phyloP scores from a whole-genome alignment of 345 rosid species.

The Gossypium anomalum region DNA sequence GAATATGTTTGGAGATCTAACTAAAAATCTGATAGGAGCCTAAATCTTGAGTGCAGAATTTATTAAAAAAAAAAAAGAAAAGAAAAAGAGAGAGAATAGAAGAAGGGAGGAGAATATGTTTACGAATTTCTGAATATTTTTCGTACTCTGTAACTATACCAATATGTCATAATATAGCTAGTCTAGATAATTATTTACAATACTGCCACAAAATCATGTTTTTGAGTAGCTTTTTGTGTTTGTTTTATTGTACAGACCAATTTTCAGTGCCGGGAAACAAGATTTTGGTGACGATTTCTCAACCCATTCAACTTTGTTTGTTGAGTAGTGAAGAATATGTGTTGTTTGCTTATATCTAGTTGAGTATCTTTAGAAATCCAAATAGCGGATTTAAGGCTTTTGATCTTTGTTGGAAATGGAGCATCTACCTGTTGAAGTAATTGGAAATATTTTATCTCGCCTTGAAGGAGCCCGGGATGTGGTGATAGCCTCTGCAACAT shows the following conservation, averaged over 20 bases:
- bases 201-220: not conserved
- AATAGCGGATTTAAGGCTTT: slow-evolving; percentile 5
- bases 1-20: slow-evolving; percentile 16
- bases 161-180: too few relatives aligned
- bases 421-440: slow-evolving; percentile 79
- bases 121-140: too few relatives aligned
- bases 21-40: too few relatives aligned
- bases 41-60: too few relatives aligned
- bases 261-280: not conserved
- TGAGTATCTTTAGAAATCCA: slow-evolving; percentile 5
- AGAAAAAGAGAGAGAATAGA: too few relatives aligned
- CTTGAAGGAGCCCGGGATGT: slow-evolving; percentile 80
- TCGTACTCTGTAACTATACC: too few relatives aligned
- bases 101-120: too few relatives aligned
- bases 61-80: too few relatives aligned
- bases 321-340: slow-evolving; percentile 12
- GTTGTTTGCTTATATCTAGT: not conserved
- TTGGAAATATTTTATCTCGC: slow-evolving; percentile 79
- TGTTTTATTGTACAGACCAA: slow-evolving; percentile 15
- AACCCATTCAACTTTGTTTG: not conserved
- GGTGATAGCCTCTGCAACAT: slow-evolving; percentile 75
- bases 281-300: not conserved
- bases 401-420: slow-evolving; percentile 41
- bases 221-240: slow-evolving; percentile 12
- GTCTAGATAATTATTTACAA: too few relatives aligned